Conservation (phyloP, 371 early-diverging fungal genomes). For the Mortierella sp. region DNA sequence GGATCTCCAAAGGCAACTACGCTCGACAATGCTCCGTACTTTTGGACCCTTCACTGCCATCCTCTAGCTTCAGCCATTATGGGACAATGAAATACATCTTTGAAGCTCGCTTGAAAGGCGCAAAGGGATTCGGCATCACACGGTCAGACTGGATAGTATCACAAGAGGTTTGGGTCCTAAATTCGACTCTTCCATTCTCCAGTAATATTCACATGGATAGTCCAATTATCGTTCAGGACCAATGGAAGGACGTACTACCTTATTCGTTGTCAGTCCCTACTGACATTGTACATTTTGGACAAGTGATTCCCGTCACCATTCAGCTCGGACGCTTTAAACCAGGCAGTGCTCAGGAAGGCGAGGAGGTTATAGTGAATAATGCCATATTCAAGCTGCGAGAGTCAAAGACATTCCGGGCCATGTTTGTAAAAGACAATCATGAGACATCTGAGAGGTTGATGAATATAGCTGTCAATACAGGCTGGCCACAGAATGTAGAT, state of each 20-base stretch:
- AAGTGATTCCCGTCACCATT: conserved; percentile 21
- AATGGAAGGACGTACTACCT: conserved; percentile 12
- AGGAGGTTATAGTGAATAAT: conserved; percentile 4
- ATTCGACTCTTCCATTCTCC: conserved; percentile 20
- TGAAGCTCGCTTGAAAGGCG: conserved; percentile 33
- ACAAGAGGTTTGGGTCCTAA: conserved; percentile 41
- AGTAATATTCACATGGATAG: conserved; percentile 3
- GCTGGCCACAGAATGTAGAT: conserved; percentile 16
- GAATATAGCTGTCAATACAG: conserved; percentile 21
- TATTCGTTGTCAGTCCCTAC: conserved; percentile 22
- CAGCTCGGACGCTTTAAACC: conserved; percentile 6
- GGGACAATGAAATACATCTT: conserved; percentile 35
- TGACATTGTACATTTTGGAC: conserved; percentile 13
- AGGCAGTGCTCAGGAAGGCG: conserved; percentile 8
- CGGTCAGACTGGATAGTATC: conserved; percentile 18
- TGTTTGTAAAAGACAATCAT: conserved; percentile 19
- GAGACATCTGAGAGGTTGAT: conserved; percentile 23
- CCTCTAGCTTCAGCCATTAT: conserved; percentile 11
- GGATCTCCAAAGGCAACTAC: conserved; percentile 33
- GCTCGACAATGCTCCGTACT: conserved; percentile 21
- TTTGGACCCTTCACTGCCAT: conserved; percentile 29
- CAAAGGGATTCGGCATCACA: conserved; percentile 21
- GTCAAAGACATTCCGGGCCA: conserved; percentile 25
- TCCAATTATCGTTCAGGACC: background rate
- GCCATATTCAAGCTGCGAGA: conserved; percentile 28